Percentiles rank a stretch among this genome's conserved stretches.
These are phyloP conservation scores for Penicillium angulare DNA, from an alignment of 495 filamentous ascomycete species.

Conservation along the genomic window DNA sequence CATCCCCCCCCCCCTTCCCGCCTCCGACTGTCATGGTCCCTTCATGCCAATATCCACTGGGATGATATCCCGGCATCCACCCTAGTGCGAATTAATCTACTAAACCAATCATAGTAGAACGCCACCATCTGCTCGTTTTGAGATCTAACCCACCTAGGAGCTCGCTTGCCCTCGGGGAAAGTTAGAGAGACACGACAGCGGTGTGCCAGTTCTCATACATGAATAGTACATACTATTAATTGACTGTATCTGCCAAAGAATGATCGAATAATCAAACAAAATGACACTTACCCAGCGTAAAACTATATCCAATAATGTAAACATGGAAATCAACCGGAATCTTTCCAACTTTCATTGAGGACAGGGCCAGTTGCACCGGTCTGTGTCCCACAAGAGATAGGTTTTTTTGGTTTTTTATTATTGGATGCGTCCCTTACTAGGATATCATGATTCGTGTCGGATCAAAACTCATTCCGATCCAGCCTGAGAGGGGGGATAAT, in stretches of 20 bases:
- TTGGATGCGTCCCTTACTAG: conserved; percentile 16
- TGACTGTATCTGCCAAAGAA: too few species aligned
- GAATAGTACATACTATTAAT: too few species aligned
- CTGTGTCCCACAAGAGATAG: conserved; percentile 9
- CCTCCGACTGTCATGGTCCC: conserved; percentile 6
- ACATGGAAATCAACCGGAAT: too few species aligned
- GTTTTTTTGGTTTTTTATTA: too few species aligned
- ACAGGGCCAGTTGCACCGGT: conserved; percentile 6
- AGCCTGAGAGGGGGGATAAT: conserved; percentile 1
- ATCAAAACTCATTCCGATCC: not conserved
- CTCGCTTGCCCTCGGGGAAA: too few species aligned
- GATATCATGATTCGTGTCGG: conserved; percentile 7
- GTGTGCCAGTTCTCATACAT: too few species aligned
- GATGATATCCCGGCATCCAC: conserved; percentile 9
- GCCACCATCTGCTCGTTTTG: conserved; percentile 14
- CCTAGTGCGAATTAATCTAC: not conserved
- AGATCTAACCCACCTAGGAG: too few species aligned
- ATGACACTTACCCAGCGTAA: too few species aligned
- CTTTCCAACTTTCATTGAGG: not conserved
- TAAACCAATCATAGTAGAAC: conserved; percentile 5
- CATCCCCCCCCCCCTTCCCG: not conserved
- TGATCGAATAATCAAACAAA: too few species aligned
- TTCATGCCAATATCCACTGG: conserved; percentile 19
- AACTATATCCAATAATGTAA: too few species aligned
- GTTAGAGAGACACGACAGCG: too few species aligned